Evolutionary conservation across 495 filamentous ascomycete species (phyloP).

Genomic region (Penicillium canariense): DNA sequence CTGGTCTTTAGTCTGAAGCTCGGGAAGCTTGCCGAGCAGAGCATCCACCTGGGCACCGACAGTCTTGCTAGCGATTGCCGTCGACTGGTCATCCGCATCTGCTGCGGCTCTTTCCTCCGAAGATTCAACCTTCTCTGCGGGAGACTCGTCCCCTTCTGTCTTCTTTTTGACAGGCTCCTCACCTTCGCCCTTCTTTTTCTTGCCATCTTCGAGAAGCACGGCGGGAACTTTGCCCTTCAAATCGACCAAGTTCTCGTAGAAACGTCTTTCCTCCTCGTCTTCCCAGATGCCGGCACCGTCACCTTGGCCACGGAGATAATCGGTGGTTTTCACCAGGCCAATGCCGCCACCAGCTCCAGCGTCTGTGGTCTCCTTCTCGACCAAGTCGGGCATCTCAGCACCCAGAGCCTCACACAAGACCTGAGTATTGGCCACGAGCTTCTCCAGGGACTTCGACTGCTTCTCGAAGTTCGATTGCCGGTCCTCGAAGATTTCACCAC

Average conservation of each 20-base stretch:
- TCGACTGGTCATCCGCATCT: conserved; percentile 77
- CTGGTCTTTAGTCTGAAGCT: conserved; percentile 84
- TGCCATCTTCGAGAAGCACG: conserved; percentile 88
- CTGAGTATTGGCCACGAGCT: conserved; percentile 86
- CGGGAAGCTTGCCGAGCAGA: conserved; percentile 79
- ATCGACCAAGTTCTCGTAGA: conserved; percentile 95
- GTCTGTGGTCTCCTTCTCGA: conserved; percentile 71
- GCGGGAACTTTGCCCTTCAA: conserved; percentile 93
- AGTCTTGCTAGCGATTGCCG: conserved; percentile 94
- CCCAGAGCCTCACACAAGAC: conserved; percentile 83
- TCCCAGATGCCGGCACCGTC: conserved; percentile 99
- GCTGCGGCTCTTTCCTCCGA: conserved; percentile 54
- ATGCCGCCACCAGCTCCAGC: conserved; percentile 69
- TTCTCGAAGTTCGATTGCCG: conserved; percentile 95
- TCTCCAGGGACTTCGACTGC: conserved; percentile 85
- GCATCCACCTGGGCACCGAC: conserved; percentile 96
- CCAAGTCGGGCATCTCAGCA: conserved; percentile 91
- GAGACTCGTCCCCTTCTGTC: conserved; percentile 36
- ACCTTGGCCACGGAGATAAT: conserved; percentile 84
- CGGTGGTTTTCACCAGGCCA: conserved; percentile 88
- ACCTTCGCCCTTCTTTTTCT: conserved; percentile 83
- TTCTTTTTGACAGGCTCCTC: conserved; percentile 65
- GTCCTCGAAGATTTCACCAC: conserved; percentile 97
- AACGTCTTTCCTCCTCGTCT: conserved; percentile 95
- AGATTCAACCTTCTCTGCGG: conserved; percentile 32